Evolutionary conservation across 2,329 filamentous ascomycete genomes (phyloP).

Genomic region (Diaporthe longicolla): DNA sequence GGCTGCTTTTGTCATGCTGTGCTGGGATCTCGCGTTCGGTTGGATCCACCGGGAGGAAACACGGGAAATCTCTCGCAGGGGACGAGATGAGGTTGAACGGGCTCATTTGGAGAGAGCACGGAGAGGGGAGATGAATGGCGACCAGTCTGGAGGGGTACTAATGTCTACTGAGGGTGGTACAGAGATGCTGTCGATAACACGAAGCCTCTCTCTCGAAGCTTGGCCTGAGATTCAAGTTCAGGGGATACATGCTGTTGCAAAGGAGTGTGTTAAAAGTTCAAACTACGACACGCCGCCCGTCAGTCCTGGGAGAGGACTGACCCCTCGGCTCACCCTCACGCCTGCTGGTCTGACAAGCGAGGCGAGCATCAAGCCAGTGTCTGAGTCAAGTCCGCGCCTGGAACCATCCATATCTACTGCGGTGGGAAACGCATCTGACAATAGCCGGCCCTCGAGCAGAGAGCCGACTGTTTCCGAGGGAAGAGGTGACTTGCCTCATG

Average conservation of each 20-base stretch:
- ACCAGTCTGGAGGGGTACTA: background rate
- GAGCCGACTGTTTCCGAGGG: background rate
- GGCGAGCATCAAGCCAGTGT: background rate
- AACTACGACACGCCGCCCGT: background rate
- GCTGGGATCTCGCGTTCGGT: constrained; percentile 75
- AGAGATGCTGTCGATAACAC: background rate
- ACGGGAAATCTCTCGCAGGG: constrained; percentile 71
- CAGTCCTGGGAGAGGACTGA: background rate
- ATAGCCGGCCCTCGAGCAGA: background rate
- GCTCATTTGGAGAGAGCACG: constrained; percentile 55
- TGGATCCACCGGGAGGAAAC: constrained; percentile 76
- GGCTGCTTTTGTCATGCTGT: constrained; percentile 77
- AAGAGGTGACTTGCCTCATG: too few relatives aligned
- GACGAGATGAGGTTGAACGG: constrained; percentile 63
- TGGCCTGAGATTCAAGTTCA: constrained; percentile 1
- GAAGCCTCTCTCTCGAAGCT: background rate
- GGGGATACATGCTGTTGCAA: background rate
- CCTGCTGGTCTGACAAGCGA: background rate
- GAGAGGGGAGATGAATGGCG: background rate
- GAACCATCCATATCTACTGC: background rate
- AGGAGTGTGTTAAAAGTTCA: background rate
- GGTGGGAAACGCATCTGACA: background rate
- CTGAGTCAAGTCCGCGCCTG: background rate
- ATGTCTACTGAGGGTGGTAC: background rate
- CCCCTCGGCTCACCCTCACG: constrained; percentile 4